Evolutionary conservation across 2,329 filamentous ascomycete genomes (phyloP).

Genomic region (Paracoccidioides lutzii): DNA sequence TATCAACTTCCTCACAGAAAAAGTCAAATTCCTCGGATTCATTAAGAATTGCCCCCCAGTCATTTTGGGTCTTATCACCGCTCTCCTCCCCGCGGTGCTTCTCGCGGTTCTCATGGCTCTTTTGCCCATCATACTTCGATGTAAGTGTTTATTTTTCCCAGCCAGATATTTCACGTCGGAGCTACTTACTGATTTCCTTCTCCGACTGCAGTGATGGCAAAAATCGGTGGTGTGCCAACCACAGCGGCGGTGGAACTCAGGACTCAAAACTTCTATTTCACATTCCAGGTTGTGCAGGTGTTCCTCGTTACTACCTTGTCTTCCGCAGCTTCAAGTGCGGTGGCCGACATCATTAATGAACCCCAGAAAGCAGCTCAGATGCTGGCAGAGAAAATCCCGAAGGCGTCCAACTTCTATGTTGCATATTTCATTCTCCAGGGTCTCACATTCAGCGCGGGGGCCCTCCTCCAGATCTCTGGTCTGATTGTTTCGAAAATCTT

Average conservation of each 20-base stretch:
- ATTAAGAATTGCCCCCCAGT: conserved; percentile 54
- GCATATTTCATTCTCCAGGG: conserved; percentile 92
- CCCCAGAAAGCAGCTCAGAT: conserved; percentile 51
- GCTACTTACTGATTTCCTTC: conserved; percentile 5
- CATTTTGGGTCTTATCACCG: conserved; percentile 74
- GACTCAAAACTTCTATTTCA: conserved; percentile 81
- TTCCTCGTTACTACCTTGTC: conserved; percentile 78
- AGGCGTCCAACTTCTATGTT: conserved; percentile 85
- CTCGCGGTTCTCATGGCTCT: conserved; percentile 76
- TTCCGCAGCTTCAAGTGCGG: conserved; percentile 62
- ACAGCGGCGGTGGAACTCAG: conserved; percentile 70
- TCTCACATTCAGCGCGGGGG: conserved; percentile 60
- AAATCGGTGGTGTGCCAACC: conserved; percentile 66
- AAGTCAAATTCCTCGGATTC: conserved; percentile 58
- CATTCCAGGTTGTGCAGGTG: conserved; percentile 61
- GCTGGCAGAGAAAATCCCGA: conserved; percentile 62
- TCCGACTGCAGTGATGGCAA: conserved; percentile 52
- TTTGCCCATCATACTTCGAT: conserved; percentile 67
- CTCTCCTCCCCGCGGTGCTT: conserved; percentile 66
- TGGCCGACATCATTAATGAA: conserved; percentile 48
- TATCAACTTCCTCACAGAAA: conserved; percentile 53
- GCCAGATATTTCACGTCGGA: not conserved
- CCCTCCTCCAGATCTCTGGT: conserved; percentile 61
- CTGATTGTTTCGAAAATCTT: conserved; percentile 62
- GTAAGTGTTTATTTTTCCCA: conserved; percentile 32